Conservation (phyloP, 345 rosid species). For the Gossypium turneri region DNA sequence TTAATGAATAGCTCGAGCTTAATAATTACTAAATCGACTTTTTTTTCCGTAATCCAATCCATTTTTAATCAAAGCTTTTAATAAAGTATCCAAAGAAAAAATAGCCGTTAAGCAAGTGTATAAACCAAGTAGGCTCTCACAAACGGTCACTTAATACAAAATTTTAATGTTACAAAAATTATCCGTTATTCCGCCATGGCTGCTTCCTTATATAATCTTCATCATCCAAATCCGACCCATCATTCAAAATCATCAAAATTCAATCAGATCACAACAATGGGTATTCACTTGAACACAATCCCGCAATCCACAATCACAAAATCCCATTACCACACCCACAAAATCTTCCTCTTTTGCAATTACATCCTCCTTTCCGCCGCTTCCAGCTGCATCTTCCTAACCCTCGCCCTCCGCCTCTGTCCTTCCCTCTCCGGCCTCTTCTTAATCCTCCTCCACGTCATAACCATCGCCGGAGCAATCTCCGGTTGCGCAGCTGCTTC, state of each 20-base stretch:
- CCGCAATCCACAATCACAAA: constrained; percentile 23
- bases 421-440: constrained; percentile 75
- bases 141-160: not conserved
- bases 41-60: not conserved
- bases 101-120: not conserved
- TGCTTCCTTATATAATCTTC: not conserved
- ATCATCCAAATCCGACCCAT: not conserved
- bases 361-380: constrained; percentile 88
- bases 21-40: too few relatives aligned
- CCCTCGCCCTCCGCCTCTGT: constrained; percentile 77
- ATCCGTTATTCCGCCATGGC: not conserved
- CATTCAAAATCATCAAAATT: not conserved
- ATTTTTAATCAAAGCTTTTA: not conserved
- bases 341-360: constrained; percentile 71
- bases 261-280: constrained; percentile 21
- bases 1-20: too few relatives aligned
- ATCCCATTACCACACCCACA: constrained; percentile 59
- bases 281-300: constrained; percentile 18
- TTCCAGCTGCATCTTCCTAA: constrained; percentile 83
- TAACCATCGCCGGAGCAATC: constrained; percentile 59
- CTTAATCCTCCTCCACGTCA: constrained; percentile 48
- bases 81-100: not conserved
- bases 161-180: not conserved
- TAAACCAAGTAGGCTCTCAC: not conserved
- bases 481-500: constrained; percentile 75